These are phyloP conservation scores for Dichotomopilus funicola DNA, from an alignment of 2,329 filamentous ascomycete species.

Conservation along the genomic window DNA sequence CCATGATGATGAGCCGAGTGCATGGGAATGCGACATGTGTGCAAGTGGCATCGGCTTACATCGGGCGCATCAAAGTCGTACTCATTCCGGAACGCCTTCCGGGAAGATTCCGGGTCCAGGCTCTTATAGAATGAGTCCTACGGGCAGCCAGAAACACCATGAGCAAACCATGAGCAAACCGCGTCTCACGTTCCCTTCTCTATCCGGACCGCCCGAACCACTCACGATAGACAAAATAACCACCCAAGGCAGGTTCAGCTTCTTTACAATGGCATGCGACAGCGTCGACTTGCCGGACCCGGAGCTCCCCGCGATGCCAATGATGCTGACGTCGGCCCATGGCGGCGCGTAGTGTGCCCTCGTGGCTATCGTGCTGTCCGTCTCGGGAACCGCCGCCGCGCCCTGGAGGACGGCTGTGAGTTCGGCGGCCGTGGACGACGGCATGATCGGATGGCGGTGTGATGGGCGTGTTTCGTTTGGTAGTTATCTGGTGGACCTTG, in stretches of 20 bases:
- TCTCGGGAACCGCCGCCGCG: slow-evolving; percentile 10
- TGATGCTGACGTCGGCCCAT: slow-evolving; percentile 94
- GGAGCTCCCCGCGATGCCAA: slow-evolving; percentile 90
- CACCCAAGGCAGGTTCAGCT: slow-evolving; percentile 92
- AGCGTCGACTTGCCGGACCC: slow-evolving; percentile 93
- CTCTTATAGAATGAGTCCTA: slow-evolving; percentile 98
- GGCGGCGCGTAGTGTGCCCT: slow-evolving; percentile 80
- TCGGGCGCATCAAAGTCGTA: slow-evolving; percentile 94
- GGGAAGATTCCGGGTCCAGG: slow-evolving; percentile 70
- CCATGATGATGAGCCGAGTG: slow-evolving; percentile 5
- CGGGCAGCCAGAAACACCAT: not conserved
- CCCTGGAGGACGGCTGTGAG: slow-evolving; percentile 3
- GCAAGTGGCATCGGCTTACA: slow-evolving; percentile 30
- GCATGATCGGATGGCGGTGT: slow-evolving; percentile 7
- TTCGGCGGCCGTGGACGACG: slow-evolving; percentile 3
- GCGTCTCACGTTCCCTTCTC: no score
- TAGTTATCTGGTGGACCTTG: not conserved
- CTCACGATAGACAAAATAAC: slow-evolving; percentile 92
- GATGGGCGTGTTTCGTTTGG: not conserved
- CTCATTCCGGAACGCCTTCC: slow-evolving; percentile 77
- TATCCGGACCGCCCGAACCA: not conserved
- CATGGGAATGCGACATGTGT: not conserved
- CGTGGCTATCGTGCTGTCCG: slow-evolving; percentile 43
- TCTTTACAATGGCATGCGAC: slow-evolving; percentile 82
- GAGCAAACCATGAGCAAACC: not conserved